A percentile compares a stretch with the other conserved stretches of the same genome.
Evolutionary conservation across 2,329 filamentous ascomycete genomes (phyloP).

Genomic region (Taxawa tesnikishii): DNA sequence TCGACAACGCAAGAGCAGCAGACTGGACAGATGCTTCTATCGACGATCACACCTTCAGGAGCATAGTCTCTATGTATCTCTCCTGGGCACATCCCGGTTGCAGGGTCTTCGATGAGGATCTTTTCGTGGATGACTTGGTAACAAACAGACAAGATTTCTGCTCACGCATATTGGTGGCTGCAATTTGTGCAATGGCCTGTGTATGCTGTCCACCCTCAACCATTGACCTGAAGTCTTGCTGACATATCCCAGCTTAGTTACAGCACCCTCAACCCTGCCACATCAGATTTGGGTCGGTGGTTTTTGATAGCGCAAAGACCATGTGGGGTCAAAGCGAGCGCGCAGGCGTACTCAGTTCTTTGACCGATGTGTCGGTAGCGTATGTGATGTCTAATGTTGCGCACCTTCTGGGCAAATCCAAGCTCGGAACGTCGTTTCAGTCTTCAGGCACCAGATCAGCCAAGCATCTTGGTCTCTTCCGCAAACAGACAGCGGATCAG

Average conservation of each 20-base stretch:
- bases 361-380: background rate
- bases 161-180: slow-evolving; percentile 11
- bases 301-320: background rate
- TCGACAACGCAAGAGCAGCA: background rate
- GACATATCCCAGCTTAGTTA: background rate
- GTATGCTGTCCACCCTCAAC: background rate
- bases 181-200: slow-evolving; percentile 1
- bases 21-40: slow-evolving; percentile 11
- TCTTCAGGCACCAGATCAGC: background rate
- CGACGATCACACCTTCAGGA: slow-evolving; percentile 8
- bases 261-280: background rate
- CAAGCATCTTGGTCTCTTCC: background rate
- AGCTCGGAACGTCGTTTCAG: background rate
- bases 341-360: background rate
- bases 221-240: background rate
- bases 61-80: slow-evolving; percentile 11
- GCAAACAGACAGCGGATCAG: background rate
- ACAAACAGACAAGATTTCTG: slow-evolving; percentile 8
- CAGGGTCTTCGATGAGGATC: slow-evolving; percentile 11
- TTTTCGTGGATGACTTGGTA: slow-evolving; percentile 10
- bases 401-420: background rate
- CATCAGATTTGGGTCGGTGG: background rate
- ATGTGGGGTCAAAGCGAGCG: background rate
- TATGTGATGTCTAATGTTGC: background rate
- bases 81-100: slow-evolving; percentile 12